Percentiles rank a stretch among this genome's conserved stretches.
Evolutionary conservation across 208 protist species (phyloP).

Genomic region (Wallacemonas sp.): DNA sequence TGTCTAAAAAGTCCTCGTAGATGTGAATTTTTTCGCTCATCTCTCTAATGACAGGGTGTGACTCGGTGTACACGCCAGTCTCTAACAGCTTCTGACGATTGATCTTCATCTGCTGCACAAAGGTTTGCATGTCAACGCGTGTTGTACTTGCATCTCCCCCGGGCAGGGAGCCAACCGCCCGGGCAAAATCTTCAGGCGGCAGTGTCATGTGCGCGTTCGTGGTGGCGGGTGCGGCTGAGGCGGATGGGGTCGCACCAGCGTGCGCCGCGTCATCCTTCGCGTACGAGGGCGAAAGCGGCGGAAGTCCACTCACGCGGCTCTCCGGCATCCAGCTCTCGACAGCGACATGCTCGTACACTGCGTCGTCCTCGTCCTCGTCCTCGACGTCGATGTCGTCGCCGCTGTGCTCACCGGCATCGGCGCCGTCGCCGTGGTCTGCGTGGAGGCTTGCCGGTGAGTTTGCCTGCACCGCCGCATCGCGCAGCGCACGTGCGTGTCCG

Average conservation of each 20-base stretch:
- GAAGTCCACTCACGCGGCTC: constrained; percentile 14
- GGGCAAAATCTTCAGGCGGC: constrained; percentile 54
- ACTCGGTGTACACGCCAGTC: constrained; percentile 77
- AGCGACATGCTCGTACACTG: not conserved
- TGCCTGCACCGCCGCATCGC: constrained; percentile 1
- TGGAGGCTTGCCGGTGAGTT: not conserved
- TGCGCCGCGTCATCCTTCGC: not conserved
- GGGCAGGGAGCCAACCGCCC: constrained; percentile 26
- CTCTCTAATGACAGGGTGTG: constrained; percentile 63
- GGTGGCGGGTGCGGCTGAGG: not conserved
- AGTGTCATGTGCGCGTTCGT: not conserved
- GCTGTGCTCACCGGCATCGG: not conserved
- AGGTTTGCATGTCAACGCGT: constrained; percentile 67
- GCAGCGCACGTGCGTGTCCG: not conserved
- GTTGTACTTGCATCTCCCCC: constrained; percentile 31
- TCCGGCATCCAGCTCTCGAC: constrained; percentile 13
- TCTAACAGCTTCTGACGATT: constrained; percentile 83
- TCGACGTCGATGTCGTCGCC: constrained; percentile 21
- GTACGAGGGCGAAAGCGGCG: constrained; percentile 23
- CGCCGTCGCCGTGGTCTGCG: not conserved
- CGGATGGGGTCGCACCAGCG: not conserved
- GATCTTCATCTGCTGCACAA: constrained; percentile 78
- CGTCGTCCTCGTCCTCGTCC: constrained; percentile 16
- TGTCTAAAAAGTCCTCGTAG: constrained; percentile 78
- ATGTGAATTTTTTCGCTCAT: constrained; percentile 86